A percentile compares a stretch with the other conserved stretches of the same genome.
phyloP scores from a whole-genome alignment of 768 basidiomycete species.

The Omphalotus guepiniiformis region DNA sequence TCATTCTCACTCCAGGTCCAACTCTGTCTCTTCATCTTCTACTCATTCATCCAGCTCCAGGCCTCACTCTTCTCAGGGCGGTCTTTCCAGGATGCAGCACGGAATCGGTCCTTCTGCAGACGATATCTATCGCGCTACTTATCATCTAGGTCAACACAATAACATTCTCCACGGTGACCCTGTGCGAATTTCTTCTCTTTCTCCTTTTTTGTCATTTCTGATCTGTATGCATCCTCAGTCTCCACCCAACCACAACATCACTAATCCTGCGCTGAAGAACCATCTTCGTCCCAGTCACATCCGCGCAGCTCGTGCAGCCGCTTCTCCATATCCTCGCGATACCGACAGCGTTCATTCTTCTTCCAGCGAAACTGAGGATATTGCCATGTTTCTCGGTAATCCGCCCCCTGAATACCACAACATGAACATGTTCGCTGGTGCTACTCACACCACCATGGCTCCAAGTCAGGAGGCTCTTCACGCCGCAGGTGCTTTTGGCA shows the following conservation, averaged over 20 bases:
- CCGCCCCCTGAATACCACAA: slow-evolving; percentile 57
- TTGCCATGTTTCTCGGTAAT: slow-evolving; percentile 68
- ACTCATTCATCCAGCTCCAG: slow-evolving; percentile 70
- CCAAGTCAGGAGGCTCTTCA: slow-evolving; percentile 54
- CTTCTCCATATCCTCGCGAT: slow-evolving; percentile 84
- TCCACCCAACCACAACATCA: slow-evolving; percentile 71
- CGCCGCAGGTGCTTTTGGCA: slow-evolving; percentile 67
- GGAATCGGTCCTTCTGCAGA: slow-evolving; percentile 50
- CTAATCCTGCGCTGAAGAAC: slow-evolving; percentile 73
- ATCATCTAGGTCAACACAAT: slow-evolving; percentile 49
- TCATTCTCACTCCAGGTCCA: slow-evolving; percentile 69
- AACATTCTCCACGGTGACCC: slow-evolving; percentile 39
- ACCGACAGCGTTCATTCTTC: slow-evolving; percentile 84
- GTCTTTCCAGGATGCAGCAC: slow-evolving; percentile 49
- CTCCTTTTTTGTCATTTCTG: slow-evolving; percentile 15
- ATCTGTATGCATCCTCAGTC: slow-evolving; percentile 42
- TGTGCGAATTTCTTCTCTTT: slow-evolving; percentile 28
- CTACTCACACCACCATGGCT: slow-evolving; percentile 37
- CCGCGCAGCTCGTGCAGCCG: slow-evolving; percentile 66
- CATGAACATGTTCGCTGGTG: slow-evolving; percentile 61
- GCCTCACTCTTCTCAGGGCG: slow-evolving; percentile 78
- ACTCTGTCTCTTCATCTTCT: slow-evolving; percentile 73
- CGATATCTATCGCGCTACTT: slow-evolving; percentile 68
- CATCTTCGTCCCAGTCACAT: slow-evolving; percentile 73
- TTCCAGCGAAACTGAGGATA: slow-evolving; percentile 85